These are phyloP conservation scores for Clitocybe nebularis DNA, from an alignment of 1,284 basidiomycete genomes.

Conservation along the genomic window DNA sequence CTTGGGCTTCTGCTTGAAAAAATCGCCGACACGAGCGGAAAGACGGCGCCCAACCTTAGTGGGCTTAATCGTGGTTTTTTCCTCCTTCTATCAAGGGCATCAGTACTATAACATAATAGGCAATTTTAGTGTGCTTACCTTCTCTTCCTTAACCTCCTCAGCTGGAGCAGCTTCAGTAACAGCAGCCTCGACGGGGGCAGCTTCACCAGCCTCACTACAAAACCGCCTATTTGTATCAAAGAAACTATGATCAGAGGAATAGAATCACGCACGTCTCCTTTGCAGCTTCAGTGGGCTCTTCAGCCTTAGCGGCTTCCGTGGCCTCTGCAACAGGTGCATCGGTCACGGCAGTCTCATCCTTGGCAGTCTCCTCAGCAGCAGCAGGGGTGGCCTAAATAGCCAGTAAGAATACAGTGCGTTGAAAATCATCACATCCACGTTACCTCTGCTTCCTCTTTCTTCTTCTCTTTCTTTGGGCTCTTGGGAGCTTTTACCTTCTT, in stretches of 20 bases:
- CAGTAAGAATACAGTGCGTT: slow-evolving; percentile 8
- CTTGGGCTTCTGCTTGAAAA: slow-evolving; percentile 79
- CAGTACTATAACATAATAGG: slow-evolving; percentile 31
- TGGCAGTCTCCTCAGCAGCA: slow-evolving; percentile 36
- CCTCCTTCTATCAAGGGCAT: slow-evolving; percentile 46
- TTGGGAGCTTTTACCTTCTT: slow-evolving; percentile 63
- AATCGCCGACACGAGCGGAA: slow-evolving; percentile 70
- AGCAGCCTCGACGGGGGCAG: slow-evolving; percentile 23
- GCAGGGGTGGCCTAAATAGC: slow-evolving; percentile 31
- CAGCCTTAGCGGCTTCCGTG: slow-evolving; percentile 48
- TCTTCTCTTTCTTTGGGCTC: slow-evolving; percentile 69
- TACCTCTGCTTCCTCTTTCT: slow-evolving; percentile 50
- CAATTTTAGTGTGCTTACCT: slow-evolving; percentile 33
- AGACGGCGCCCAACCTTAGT: slow-evolving; percentile 71
- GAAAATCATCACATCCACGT: neutral
- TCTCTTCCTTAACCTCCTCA: slow-evolving; percentile 61
- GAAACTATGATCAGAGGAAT: slow-evolving; percentile 2
- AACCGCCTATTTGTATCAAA: too few relatives aligned
- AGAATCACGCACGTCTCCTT: slow-evolving; percentile 29
- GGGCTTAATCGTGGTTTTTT: slow-evolving; percentile 37
- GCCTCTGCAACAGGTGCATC: slow-evolving; percentile 30
- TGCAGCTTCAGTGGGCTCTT: slow-evolving; percentile 33
- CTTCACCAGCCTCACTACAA: slow-evolving; percentile 27
- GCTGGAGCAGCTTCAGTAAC: slow-evolving; percentile 30
- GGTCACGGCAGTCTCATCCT: slow-evolving; percentile 35